Percentiles rank a stretch among this genome's conserved stretches.
phyloP scores from a whole-genome alignment of 208 protist species.

The Leishmania guyanensis region DNA sequence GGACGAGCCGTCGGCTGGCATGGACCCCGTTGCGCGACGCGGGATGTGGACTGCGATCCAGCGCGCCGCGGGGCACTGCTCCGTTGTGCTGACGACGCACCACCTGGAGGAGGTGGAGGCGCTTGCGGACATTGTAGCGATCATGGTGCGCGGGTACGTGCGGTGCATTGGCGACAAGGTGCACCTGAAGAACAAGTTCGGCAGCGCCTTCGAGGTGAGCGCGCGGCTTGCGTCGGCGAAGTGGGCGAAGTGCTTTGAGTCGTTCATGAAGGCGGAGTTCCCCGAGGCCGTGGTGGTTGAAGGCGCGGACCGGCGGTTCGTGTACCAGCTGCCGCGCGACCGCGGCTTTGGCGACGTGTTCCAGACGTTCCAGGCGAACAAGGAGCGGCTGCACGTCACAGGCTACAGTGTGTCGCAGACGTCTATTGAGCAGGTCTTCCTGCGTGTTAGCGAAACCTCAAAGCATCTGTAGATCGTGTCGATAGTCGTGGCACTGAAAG shows the following conservation, averaged over 20 bases:
- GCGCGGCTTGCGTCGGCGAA: slow-evolving; percentile 32
- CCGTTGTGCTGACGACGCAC: slow-evolving; percentile 92
- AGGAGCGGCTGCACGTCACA: slow-evolving; percentile 41
- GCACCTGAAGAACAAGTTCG: slow-evolving; percentile 86
- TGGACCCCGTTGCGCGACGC: slow-evolving; percentile 67
- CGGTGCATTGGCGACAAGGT: slow-evolving; percentile 80
- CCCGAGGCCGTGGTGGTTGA: slow-evolving; percentile 26
- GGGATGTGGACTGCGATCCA: slow-evolving; percentile 74
- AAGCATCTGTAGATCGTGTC: slow-evolving; percentile 4
- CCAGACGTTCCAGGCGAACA: slow-evolving; percentile 32
- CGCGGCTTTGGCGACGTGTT: slow-evolving; percentile 33
- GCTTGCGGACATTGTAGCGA: slow-evolving; percentile 69
- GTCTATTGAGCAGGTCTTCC: slow-evolving; percentile 8
- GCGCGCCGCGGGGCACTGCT: slow-evolving; percentile 47
- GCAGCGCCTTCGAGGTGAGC: slow-evolving; percentile 67
- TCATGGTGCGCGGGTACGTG: slow-evolving; percentile 87
- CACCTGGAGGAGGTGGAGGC: slow-evolving; percentile 94
- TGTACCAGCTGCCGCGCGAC: slow-evolving; percentile 30
- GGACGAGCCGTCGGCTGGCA: slow-evolving; percentile 76
- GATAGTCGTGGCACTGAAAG: no score
- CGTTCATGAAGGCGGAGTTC: slow-evolving; percentile 38
- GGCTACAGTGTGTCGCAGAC: slow-evolving; percentile 65
- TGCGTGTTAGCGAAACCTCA: slow-evolving; percentile 43
- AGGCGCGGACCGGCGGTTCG: slow-evolving; percentile 10
- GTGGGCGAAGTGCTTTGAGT: slow-evolving; percentile 9